Base-by-base conservation (phyloP, 192 early-diverging fungal genomes). In the Nowakowskiella sp. region DNA sequence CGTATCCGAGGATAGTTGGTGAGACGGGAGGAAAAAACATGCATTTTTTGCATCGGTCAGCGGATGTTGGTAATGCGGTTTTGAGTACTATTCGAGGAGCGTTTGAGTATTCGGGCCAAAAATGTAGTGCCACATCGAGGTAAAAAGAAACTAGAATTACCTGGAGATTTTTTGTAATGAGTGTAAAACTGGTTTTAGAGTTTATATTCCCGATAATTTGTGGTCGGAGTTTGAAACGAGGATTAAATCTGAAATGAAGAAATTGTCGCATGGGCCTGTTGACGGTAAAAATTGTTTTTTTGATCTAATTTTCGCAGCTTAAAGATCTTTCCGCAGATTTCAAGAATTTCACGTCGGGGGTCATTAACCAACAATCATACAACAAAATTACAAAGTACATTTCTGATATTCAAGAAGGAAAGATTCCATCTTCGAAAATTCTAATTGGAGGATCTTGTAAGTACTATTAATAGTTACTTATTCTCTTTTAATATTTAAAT, bases 11-110 rank as follows among this genome's bases (percentile, higher is more conserved):
- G 64, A 87, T 56, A 67, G 93, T 98, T 13, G 94, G 94, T 64
- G 94, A 98, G 72, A 95, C 94, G 25, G 95, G 95, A 64, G 95
- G 95, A 50, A 98, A 98, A 78, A 98, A 98, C 84, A 94, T 91
- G 81, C 95, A 98, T 61, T 70, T 98, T 49, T 62, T 95, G 42
- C 92, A 96, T 70, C 76, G 86, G 60, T 61, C 65, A 46, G 89
- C 84, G 34, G 82, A 88, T 68, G 70, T 85, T 25, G 73, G 70
- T 30, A 76, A 82, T 34, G 91, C 88, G 9, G 95, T 86, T 58
- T 53, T 85, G 58, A 86, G 90, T 69, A 95, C 95, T 30, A 83
- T 98, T 58, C 85, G 95, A 46, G 84, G 79, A 13, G 76, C 89
- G 0, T 98, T 98, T 64, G 95, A 98, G 78, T 98, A 86, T 85